Conservation (phyloP, 192 early-diverging fungal species). For the Phycomyces blakesleeanus region DNA sequence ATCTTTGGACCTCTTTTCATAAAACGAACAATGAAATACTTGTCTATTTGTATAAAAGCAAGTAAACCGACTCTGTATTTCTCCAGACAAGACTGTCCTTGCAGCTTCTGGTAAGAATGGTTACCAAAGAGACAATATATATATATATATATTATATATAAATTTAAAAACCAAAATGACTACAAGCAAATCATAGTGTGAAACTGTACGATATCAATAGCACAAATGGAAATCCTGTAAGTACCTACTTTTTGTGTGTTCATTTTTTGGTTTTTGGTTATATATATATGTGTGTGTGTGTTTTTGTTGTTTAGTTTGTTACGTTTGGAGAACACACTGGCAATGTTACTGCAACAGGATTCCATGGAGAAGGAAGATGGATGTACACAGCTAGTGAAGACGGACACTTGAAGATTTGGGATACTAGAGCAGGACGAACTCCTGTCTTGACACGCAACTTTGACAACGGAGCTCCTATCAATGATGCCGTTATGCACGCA, state of each 20-base stretch:
- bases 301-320: slow-evolving; percentile 30
- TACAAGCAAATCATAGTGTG: slow-evolving; percentile 72
- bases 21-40: too few species aligned
- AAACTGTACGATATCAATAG: slow-evolving; percentile 81
- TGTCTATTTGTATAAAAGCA: slow-evolving; percentile 54
- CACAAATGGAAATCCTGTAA: slow-evolving; percentile 70
- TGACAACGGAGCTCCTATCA: slow-evolving; percentile 57
- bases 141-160: slow-evolving; percentile 15
- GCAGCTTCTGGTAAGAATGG: slow-evolving; percentile 63
- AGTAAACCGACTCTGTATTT: slow-evolving; percentile 83
- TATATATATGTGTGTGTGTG: neutral
- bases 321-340: slow-evolving; percentile 60
- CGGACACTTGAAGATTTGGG: slow-evolving; percentile 75
- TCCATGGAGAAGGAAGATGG: slow-evolving; percentile 69
- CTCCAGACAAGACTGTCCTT: slow-evolving; percentile 82
- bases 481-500: slow-evolving; percentile 64
- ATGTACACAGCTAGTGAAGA: slow-evolving; percentile 79
- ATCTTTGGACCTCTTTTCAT: too few species aligned
- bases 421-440: slow-evolving; percentile 49
- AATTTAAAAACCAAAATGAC: slow-evolving; percentile 4
- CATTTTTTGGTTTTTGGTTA: neutral
- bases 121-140: too few species aligned
- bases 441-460: slow-evolving; percentile 54
- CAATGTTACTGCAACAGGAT: slow-evolving; percentile 58
- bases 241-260: slow-evolving; percentile 7